Evolutionary conservation across 1,139 yeast species (phyloP).

Genomic region (Blastobotrys elegans): DNA sequence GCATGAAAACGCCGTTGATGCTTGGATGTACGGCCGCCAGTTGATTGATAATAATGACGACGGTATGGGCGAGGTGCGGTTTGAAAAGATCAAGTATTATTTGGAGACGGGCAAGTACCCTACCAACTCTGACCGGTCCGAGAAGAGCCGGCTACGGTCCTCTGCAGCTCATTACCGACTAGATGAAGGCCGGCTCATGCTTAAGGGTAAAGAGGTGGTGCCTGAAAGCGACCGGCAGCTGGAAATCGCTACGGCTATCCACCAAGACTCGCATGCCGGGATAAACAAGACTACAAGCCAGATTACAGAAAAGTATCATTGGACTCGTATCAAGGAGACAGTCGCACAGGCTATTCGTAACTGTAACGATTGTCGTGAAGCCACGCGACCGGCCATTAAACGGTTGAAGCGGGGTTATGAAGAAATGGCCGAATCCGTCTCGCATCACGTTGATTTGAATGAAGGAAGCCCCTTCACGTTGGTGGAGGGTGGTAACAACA

Average conservation of each 20-base stretch:
- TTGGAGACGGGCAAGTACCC: constrained; percentile 86
- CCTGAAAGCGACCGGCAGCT: constrained; percentile 69
- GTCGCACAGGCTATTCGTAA: constrained; percentile 73
- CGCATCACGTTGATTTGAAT: constrained; percentile 34
- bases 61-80: constrained; percentile 53
- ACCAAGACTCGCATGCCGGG: constrained; percentile 73
- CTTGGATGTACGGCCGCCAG: constrained; percentile 62
- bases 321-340: constrained; percentile 88
- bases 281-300: constrained; percentile 80
- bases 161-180: constrained; percentile 75
- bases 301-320: constrained; percentile 76
- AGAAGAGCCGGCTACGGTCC: constrained; percentile 77
- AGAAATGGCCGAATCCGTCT: background rate
- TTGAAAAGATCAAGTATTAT: constrained; percentile 73
- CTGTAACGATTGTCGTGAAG: constrained; percentile 67
- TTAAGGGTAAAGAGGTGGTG: constrained; percentile 78
- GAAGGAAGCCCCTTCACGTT: too few relatives aligned
- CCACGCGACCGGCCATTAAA: constrained; percentile 28
- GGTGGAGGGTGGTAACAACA: background rate
- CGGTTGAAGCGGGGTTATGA: constrained; percentile 18
- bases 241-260: constrained; percentile 68
- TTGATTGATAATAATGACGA: constrained; percentile 48
- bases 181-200: constrained; percentile 64
- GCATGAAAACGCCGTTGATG: constrained; percentile 76
- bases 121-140: constrained; percentile 71